A percentile compares a stretch with the other conserved stretches of the same genome.
phyloP scores from a whole-genome alignment of 371 early-diverging fungal genomes.

The Rhizopus microsporus region DNA sequence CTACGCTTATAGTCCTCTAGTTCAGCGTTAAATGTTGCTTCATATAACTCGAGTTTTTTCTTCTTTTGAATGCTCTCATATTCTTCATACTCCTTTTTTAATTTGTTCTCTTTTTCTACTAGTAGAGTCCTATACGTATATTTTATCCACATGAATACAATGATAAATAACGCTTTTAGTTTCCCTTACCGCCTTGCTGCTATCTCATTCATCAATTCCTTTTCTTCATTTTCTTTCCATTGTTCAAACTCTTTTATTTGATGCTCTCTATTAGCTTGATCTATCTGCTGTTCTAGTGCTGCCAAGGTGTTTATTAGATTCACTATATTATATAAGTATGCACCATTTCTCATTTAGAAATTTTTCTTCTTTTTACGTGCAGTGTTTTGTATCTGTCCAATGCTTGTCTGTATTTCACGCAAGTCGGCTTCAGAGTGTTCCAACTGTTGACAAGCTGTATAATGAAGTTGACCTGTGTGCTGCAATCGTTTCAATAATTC shows the following conservation, averaged over 20 bases:
- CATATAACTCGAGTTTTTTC: constrained; percentile 41
- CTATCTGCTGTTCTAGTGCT: constrained; percentile 31
- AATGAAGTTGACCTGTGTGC: constrained; percentile 13
- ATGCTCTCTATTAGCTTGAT: constrained; percentile 22
- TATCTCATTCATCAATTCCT: constrained; percentile 4
- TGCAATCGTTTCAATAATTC: constrained; percentile 20
- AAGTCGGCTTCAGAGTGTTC: constrained; percentile 7
- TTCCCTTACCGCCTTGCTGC: constrained; percentile 6
- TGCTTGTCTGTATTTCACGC: constrained; percentile 5
- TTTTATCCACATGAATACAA: neutral
- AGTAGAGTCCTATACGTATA: constrained; percentile 11
- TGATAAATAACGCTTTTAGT: too few relatives aligned
- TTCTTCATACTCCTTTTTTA: constrained; percentile 37
- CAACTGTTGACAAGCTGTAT: constrained; percentile 11
- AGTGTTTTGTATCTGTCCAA: constrained; percentile 8
- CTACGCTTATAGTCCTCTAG: constrained; percentile 45
- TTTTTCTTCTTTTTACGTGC: constrained; percentile 23
- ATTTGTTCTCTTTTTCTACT: constrained; percentile 20
- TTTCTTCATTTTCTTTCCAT: constrained; percentile 35
- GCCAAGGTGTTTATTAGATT: constrained; percentile 18
- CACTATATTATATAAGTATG: constrained; percentile 3
- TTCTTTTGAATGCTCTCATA: constrained; percentile 32
- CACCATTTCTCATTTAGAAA: too few relatives aligned
- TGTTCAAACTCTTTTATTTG: constrained; percentile 33
- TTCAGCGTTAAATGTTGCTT: constrained; percentile 49